phyloP scores from a whole-genome alignment of 2,329 filamentous ascomycete species.

The Colletotrichum truncatum region DNA sequence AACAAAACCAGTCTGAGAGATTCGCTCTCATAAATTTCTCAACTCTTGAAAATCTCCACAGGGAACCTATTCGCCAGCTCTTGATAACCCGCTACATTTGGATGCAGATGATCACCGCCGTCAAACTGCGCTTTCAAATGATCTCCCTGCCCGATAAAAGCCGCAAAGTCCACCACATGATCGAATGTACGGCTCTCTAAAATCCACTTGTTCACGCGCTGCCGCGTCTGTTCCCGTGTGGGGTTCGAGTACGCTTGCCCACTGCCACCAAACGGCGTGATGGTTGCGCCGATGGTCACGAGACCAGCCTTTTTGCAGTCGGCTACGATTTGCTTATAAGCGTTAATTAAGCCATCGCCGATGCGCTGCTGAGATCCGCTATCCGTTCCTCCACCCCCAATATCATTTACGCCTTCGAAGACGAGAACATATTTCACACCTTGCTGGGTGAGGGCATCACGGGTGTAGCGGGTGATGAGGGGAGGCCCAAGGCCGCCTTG shows the following conservation, averaged over 20 bases:
- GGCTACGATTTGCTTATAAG: constrained; percentile 65
- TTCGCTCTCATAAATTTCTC: background rate
- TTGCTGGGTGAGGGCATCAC: constrained; percentile 69
- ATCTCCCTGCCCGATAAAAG: constrained; percentile 59
- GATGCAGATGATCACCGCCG: constrained; percentile 73
- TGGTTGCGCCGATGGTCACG: constrained; percentile 69
- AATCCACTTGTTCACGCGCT: constrained; percentile 70
- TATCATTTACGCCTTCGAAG: constrained; percentile 77
- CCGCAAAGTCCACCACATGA: constrained; percentile 70
- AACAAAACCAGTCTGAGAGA: too few species aligned
- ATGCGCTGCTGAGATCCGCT: constrained; percentile 56
- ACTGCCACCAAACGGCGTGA: constrained; percentile 67
- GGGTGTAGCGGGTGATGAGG: constrained; percentile 66
- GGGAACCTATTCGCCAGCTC: constrained; percentile 68
- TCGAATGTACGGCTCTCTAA: constrained; percentile 64
- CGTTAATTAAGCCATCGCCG: constrained; percentile 61
- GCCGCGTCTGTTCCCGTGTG: constrained; percentile 63
- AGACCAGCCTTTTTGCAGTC: constrained; percentile 64
- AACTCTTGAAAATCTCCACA: constrained; percentile 57
- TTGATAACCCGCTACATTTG: constrained; percentile 67
- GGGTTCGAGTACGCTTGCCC: constrained; percentile 64
- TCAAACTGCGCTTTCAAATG: constrained; percentile 62
- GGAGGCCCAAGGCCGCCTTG: constrained; percentile 70
- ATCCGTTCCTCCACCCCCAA: constrained; percentile 61
- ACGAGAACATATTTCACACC: constrained; percentile 70